These are phyloP conservation scores for Brassica juncea DNA, from an alignment of 345 rosid species.

Conservation along the genomic window DNA sequence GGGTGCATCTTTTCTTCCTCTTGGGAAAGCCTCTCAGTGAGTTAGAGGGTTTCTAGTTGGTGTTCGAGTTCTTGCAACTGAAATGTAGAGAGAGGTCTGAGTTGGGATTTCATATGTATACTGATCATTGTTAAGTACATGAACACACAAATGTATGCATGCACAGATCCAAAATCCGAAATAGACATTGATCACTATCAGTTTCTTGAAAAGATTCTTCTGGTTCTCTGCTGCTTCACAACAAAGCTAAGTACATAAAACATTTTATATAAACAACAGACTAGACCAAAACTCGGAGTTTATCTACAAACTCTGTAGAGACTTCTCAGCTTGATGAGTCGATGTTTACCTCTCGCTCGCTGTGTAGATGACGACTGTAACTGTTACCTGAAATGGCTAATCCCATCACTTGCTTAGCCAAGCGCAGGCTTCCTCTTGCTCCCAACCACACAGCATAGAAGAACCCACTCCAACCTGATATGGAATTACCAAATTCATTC, in stretches of 20 bases:
- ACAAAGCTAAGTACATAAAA: constrained; percentile 1
- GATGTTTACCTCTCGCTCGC: constrained; percentile 23
- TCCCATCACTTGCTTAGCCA: constrained; percentile 71
- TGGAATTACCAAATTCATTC: constrained; percentile 26
- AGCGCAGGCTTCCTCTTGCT: constrained; percentile 54
- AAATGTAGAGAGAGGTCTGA: constrained; percentile 6
- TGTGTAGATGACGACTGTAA: constrained; percentile 35
- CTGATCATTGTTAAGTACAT: constrained; percentile 27
- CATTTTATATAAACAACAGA: background rate
- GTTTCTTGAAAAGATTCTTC: background rate
- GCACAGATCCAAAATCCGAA: background rate
- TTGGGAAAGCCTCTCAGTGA: constrained; percentile 24
- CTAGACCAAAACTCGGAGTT: constrained; percentile 23
- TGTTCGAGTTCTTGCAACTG: background rate
- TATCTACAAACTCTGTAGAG: constrained; percentile 28
- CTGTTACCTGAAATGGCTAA: constrained; percentile 60
- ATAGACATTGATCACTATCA: background rate
- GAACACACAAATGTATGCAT: constrained; percentile 18
- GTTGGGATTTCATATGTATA: constrained; percentile 19
- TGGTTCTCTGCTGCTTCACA: constrained; percentile 26
- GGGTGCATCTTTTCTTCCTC: background rate
- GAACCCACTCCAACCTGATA: constrained; percentile 89
- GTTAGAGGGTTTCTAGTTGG: constrained; percentile 15
- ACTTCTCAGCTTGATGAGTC: constrained; percentile 22
- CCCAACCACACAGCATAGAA: constrained; percentile 74